Evolutionary conservation across 768 basidiomycete genomes (phyloP).

Genomic region (Podaxis carcinomalis): DNA sequence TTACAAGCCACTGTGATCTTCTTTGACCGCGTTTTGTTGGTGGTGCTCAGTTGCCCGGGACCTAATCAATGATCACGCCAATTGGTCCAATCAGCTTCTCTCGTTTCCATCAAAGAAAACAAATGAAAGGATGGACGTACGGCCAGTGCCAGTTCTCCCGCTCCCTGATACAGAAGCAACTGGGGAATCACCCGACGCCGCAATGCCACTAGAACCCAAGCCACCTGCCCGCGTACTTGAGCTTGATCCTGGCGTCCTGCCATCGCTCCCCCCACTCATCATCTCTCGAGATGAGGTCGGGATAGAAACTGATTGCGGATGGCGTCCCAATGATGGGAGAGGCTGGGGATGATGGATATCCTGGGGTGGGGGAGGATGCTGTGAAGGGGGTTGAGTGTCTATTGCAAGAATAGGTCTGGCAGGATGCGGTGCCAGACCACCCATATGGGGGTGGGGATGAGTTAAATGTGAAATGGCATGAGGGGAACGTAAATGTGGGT

Average conservation of each 20-base stretch:
- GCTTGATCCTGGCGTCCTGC: conserved; percentile 5
- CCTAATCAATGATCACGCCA: conserved; percentile 2
- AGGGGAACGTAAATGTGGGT: conserved; percentile 32
- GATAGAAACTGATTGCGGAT: neutral
- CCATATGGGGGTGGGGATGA: conserved; percentile 24
- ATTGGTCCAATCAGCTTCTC: neutral
- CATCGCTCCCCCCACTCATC: neutral
- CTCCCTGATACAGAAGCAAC: conserved; percentile 10
- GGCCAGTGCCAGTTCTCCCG: conserved; percentile 5
- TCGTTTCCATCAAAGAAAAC: conserved; percentile 6
- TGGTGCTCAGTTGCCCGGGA: conserved; percentile 15
- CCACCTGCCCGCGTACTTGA: conserved; percentile 4
- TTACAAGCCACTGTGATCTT: conserved; percentile 90
- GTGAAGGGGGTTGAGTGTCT: conserved; percentile 26
- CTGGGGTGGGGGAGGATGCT: conserved; percentile 16
- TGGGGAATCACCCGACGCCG: conserved; percentile 8
- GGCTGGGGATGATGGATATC: conserved; percentile 1
- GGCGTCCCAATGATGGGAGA: conserved; percentile 1
- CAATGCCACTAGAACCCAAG: conserved; percentile 7
- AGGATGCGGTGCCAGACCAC: conserved; percentile 16
- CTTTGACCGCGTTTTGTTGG: conserved; percentile 67
- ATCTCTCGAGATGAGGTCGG: conserved; percentile 8
- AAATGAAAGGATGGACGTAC: conserved; percentile 4
- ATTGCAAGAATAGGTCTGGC: conserved; percentile 31
- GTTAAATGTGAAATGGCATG: conserved; percentile 50